These are phyloP conservation scores for Escallonia herrerae DNA, from an alignment of 129 eudicot genomes.

Conservation along the genomic window DNA sequence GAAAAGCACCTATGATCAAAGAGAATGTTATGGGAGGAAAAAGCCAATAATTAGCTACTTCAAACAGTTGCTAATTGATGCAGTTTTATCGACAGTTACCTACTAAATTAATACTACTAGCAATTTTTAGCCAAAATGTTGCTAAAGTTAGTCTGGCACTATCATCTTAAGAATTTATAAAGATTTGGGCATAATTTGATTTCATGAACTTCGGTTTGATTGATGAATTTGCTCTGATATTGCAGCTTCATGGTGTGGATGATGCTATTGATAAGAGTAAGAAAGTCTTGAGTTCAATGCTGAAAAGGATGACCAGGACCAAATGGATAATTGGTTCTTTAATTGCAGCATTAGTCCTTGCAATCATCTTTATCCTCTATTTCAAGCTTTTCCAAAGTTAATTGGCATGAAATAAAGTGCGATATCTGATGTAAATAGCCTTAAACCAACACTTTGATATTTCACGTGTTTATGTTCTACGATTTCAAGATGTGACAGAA, in stretches of 20 bases:
- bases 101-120: too few relatives aligned
- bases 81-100: too few relatives aligned
- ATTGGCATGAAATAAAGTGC: conserved; percentile 4
- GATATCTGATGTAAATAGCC: conserved; percentile 22
- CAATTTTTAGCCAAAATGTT: too few relatives aligned
- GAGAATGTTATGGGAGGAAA: too few relatives aligned
- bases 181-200: too few relatives aligned
- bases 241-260: conserved; percentile 94
- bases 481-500: background rate
- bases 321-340: conserved; percentile 82
- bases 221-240: background rate
- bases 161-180: too few relatives aligned
- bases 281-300: conserved; percentile 82
- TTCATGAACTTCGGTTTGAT: background rate
- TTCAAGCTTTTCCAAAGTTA: conserved; percentile 47
- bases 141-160: too few relatives aligned
- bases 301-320: conserved; percentile 79
- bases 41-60: too few relatives aligned
- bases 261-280: conserved; percentile 91
- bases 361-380: conserved; percentile 68
- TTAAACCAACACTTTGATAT: conserved; percentile 19
- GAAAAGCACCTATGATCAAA: too few relatives aligned
- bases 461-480: conserved; percentile 5
- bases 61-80: too few relatives aligned
- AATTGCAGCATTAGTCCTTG: conserved; percentile 78